phyloP scores from a whole-genome alignment of 2,329 filamentous ascomycete species.

The Phialophora tarda region DNA sequence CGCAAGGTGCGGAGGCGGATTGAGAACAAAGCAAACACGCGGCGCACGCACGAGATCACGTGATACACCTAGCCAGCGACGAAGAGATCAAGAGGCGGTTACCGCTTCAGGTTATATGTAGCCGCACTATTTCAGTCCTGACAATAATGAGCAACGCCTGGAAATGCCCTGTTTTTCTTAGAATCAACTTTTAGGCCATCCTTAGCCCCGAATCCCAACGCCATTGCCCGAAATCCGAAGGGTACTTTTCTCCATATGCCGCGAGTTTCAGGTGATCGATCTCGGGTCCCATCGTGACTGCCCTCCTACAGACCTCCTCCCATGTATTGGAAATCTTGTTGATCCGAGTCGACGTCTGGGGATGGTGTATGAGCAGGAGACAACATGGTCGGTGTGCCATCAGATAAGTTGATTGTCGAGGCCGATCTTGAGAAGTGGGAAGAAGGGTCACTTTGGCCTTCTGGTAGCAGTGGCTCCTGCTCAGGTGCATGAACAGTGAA shows the following conservation, averaged over 20 bases:
- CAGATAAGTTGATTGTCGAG: slow-evolving; percentile 16
- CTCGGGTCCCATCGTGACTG: not conserved
- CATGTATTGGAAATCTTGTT: slow-evolving; percentile 19
- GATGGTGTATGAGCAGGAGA: slow-evolving; percentile 17
- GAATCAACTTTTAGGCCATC: not conserved
- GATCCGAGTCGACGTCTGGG: slow-evolving; percentile 4
- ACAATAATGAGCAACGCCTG: not conserved
- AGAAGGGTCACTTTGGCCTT: not conserved
- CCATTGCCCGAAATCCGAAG: not conserved
- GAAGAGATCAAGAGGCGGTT: not conserved
- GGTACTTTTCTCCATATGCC: not conserved
- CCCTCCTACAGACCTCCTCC: slow-evolving; percentile 6
- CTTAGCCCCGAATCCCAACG: not conserved
- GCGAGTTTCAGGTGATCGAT: not conserved
- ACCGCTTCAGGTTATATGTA: not conserved
- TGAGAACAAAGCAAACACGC: not conserved
- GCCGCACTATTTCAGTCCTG: not conserved
- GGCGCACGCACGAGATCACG: not conserved
- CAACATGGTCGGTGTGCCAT: not conserved
- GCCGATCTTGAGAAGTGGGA: slow-evolving; percentile 13
- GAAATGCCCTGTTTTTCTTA: not conserved
- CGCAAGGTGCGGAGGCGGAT: not conserved
- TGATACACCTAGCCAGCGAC: not conserved
- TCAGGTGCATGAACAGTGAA: slow-evolving; percentile 2
- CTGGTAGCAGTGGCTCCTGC: not conserved